Evolutionary conservation across 2,329 filamentous ascomycete genomes (phyloP).

Genomic region (Anisogramma anomala): DNA sequence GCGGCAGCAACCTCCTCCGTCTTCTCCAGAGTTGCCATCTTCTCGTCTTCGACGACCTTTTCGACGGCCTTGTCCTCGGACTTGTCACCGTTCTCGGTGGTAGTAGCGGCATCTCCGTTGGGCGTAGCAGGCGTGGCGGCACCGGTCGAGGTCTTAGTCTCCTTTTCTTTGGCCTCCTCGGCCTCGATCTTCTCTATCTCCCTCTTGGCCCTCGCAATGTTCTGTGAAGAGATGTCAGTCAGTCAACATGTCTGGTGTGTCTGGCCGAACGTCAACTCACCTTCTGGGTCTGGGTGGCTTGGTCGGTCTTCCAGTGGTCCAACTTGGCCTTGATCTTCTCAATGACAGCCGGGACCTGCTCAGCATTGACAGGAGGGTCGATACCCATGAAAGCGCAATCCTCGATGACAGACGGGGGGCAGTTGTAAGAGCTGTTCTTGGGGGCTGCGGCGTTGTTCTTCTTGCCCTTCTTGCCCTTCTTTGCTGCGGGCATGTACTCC

Average conservation of each 20-base stretch:
- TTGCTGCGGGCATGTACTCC: conserved; percentile 67
- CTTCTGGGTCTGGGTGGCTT: conserved; percentile 78
- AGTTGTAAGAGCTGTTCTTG: conserved; percentile 51
- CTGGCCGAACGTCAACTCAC: conserved; percentile 40
- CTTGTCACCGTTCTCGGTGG: conserved; percentile 32
- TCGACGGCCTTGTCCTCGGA: conserved; percentile 39
- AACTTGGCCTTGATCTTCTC: conserved; percentile 93
- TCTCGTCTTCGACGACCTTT: conserved; percentile 39
- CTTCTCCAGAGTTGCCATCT: conserved; percentile 41
- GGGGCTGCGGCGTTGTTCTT: conserved; percentile 48
- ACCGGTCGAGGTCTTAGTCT: conserved; percentile 23
- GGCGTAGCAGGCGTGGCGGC: conserved; percentile 30
- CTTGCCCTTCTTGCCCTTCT: conserved; percentile 83
- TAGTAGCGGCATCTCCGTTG: conserved; percentile 22
- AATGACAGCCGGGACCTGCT: conserved; percentile 64
- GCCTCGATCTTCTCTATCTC: conserved; percentile 85
- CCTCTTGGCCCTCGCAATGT: conserved; percentile 91
- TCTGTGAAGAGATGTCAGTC: conserved; percentile 41
- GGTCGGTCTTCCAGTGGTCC: conserved; percentile 80
- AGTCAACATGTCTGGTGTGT: not conserved
- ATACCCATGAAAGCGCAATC: conserved; percentile 76
- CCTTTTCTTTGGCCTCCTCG: conserved; percentile 38
- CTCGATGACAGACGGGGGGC: conserved; percentile 84
- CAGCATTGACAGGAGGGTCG: conserved; percentile 75
- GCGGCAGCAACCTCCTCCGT: conserved; percentile 29